Conservation (phyloP, 805 yeast species). For the Sugiyamaella boreocaroliniensis region DNA sequence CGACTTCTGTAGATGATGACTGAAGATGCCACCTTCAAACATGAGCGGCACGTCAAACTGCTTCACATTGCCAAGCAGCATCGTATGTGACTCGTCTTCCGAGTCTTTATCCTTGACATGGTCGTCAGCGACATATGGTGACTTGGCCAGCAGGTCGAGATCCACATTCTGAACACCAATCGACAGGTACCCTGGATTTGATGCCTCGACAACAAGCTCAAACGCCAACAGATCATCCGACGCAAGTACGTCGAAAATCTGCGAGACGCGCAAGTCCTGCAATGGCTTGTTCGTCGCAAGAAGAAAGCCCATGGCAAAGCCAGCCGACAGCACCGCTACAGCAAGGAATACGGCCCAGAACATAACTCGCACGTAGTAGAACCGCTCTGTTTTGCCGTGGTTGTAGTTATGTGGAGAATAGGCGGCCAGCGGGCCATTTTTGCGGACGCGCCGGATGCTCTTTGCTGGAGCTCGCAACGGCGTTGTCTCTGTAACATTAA, state of each 20-base stretch:
- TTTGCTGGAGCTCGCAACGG: constrained; percentile 25
- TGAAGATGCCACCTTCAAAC: constrained; percentile 74
- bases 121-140: constrained; percentile 19
- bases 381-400: constrained; percentile 12
- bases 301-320: constrained; percentile 76
- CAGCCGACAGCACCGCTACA: constrained; percentile 37
- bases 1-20: constrained; percentile 50
- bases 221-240: constrained; percentile 81
- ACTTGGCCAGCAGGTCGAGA: constrained; percentile 67
- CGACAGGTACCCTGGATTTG: constrained; percentile 80
- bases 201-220: constrained; percentile 68
- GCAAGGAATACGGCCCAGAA: constrained; percentile 29
- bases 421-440: constrained; percentile 12
- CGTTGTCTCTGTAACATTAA: constrained; percentile 29
- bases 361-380: constrained; percentile 25
- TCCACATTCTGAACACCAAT: constrained; percentile 59
- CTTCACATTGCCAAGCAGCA: constrained; percentile 64
- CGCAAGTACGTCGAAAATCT: constrained; percentile 65
- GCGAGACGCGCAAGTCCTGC: constrained; percentile 52
- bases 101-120: constrained; percentile 21
- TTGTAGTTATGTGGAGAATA: constrained; percentile 46
- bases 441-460: constrained; percentile 18
- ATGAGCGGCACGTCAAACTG: constrained; percentile 63
- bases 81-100: constrained; percentile 45
- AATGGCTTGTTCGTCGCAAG: constrained; percentile 83